Conservation (phyloP, 768 basidiomycete species). For the Tricholoma terreum region DNA sequence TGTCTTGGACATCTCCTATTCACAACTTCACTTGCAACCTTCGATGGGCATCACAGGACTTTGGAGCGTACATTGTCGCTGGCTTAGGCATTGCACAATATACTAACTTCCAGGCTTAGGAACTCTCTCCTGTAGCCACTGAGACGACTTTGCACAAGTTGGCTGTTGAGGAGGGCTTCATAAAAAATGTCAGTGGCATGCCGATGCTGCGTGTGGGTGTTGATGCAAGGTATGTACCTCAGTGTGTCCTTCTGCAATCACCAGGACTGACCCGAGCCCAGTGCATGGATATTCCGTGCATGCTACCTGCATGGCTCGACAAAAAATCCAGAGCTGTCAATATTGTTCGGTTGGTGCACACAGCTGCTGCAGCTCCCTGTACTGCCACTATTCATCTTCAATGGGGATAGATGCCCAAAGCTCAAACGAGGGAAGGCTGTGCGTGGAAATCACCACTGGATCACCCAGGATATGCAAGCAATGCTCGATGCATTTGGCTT, state of each 20-base stretch:
- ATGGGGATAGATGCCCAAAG: not conserved
- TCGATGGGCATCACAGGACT: too few relatives aligned
- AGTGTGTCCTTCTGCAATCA: not conserved
- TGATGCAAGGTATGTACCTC: too few relatives aligned
- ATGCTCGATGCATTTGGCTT: slow-evolving; percentile 7
- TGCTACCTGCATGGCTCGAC: slow-evolving; percentile 5
- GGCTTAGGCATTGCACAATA: too few relatives aligned
- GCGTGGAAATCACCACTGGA: slow-evolving; percentile 2
- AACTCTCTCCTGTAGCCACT: too few relatives aligned
- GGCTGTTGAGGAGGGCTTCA: too few relatives aligned
- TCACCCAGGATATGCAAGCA: slow-evolving; percentile 2
- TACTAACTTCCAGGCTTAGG: too few relatives aligned
- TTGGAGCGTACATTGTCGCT: too few relatives aligned
- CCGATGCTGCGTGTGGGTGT: too few relatives aligned
- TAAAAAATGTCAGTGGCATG: too few relatives aligned
- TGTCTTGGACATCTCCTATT: too few relatives aligned
- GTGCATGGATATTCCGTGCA: slow-evolving; percentile 4
- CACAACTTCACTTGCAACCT: too few relatives aligned
- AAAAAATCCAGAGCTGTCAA: not conserved
- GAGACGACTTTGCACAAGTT: too few relatives aligned
- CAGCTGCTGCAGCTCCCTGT: slow-evolving; percentile 3
- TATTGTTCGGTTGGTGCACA: not conserved
- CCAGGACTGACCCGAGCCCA: slow-evolving; percentile 2
- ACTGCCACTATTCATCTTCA: slow-evolving; percentile 4
- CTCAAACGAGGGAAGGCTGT: not conserved